phyloP scores from a whole-genome alignment of 192 early-diverging fungal species.

The Backusella morwellensis region DNA sequence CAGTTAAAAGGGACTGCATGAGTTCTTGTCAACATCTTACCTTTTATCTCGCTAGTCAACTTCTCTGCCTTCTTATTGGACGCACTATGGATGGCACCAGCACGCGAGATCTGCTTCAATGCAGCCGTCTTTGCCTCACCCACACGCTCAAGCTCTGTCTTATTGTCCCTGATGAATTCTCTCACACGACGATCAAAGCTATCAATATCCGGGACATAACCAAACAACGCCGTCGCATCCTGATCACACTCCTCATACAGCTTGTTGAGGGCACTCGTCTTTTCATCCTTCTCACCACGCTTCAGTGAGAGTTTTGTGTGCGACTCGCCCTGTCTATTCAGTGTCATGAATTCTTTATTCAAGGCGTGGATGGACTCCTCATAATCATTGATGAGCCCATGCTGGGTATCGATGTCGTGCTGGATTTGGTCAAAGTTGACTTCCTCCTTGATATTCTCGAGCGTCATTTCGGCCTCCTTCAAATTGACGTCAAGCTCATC shows the following conservation, averaged over 20 bases:
- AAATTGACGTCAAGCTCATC: not conserved
- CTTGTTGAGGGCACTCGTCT: conserved; percentile 28
- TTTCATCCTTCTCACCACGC: conserved; percentile 44
- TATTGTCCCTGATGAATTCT: not conserved
- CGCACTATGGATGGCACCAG: not conserved
- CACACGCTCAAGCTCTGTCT: not conserved
- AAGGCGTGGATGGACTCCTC: conserved; percentile 44
- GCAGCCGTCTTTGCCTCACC: not conserved
- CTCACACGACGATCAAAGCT: not conserved
- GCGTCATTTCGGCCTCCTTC: not conserved
- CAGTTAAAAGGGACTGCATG: not conserved
- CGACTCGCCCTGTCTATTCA: conserved; percentile 61
- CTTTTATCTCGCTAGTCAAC: not conserved
- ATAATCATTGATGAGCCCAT: not conserved
- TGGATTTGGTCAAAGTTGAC: not conserved
- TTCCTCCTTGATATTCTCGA: not conserved
- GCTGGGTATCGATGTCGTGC: not conserved
- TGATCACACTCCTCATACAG: conserved; percentile 20
- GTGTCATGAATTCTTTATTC: conserved; percentile 54
- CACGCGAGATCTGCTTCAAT: not conserved
- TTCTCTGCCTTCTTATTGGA: not conserved
- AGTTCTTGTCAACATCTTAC: not conserved
- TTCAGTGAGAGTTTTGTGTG: conserved; percentile 57
- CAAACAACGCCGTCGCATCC: not conserved
- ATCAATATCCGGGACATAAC: conserved; percentile 17